Conservation (phyloP, 2,329 filamentous ascomycete species). For the Colletotrichum coccodes region DNA sequence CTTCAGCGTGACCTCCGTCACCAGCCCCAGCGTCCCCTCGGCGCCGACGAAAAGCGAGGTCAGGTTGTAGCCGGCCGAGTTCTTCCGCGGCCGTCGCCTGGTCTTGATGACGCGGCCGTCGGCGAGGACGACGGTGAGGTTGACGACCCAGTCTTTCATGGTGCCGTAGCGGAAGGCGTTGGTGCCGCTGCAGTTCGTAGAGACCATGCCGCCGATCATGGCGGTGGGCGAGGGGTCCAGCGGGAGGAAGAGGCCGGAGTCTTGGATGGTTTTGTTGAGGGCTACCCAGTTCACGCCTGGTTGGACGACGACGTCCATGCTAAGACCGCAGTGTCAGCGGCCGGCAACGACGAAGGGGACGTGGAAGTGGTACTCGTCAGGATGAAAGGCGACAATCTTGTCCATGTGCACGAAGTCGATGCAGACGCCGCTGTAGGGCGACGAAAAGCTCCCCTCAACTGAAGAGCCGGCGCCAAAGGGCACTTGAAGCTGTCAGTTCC, state of each 20-base stretch:
- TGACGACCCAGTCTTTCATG: conserved; percentile 81
- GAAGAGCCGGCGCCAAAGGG: conserved; percentile 80
- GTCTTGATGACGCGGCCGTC: conserved; percentile 76
- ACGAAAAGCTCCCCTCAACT: conserved; percentile 77
- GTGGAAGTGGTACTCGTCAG: conserved; percentile 55
- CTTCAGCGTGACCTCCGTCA: conserved; percentile 77
- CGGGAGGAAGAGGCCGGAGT: conserved; percentile 73
- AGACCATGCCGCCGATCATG: conserved; percentile 69
- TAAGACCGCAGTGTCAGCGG: background rate
- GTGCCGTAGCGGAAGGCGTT: conserved; percentile 75
- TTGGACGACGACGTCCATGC: conserved; percentile 77
- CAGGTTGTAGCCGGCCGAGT: conserved; percentile 77
- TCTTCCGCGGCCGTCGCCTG: conserved; percentile 72
- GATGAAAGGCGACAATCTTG: conserved; percentile 70
- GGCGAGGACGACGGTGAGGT: conserved; percentile 75
- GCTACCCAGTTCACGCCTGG: conserved; percentile 75
- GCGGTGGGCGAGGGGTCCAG: conserved; percentile 74
- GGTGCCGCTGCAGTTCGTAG: conserved; percentile 73
- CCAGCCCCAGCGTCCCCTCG: conserved; percentile 76
- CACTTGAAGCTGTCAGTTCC: conserved; percentile 40
- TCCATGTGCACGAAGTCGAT: conserved; percentile 78
- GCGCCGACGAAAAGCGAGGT: conserved; percentile 76
- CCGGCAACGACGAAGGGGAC: background rate
- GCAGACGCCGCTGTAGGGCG: conserved; percentile 74
- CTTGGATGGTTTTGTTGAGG: conserved; percentile 71